A percentile compares a stretch with the other conserved stretches of the same genome.
phyloP scores from a whole-genome alignment of 768 basidiomycete species.

The Floccularia luteovirens region DNA sequence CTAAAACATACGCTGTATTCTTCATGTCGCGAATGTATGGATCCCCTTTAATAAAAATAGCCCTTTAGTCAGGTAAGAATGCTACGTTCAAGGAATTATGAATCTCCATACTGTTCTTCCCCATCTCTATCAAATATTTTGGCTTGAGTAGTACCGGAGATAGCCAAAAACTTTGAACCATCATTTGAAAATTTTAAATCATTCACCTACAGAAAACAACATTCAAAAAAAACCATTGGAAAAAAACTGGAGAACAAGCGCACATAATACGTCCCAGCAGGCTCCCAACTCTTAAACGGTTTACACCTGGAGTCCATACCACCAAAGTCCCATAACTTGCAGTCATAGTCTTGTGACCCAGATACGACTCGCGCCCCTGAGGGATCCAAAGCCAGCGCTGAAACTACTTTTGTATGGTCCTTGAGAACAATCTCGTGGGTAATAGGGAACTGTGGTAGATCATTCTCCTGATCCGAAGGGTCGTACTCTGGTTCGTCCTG shows the following conservation, averaged over 20 bases:
- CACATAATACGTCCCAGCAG: conserved; percentile 89
- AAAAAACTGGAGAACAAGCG: conserved; percentile 16
- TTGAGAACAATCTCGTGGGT: conserved; percentile 90
- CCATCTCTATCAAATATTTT: conserved; percentile 91
- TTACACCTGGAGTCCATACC: conserved; percentile 89
- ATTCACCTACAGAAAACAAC: conserved; percentile 54
- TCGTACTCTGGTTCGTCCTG: conserved; percentile 50
- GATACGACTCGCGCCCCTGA: conserved; percentile 88
- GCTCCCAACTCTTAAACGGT: conserved; percentile 97
- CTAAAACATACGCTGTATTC: conserved; percentile 80
- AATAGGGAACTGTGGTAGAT: conserved; percentile 65
- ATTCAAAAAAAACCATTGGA: not conserved
- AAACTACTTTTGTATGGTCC: conserved; percentile 94
- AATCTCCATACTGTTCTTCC: conserved; percentile 77
- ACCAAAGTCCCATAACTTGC: conserved; percentile 98
- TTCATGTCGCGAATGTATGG: conserved; percentile 99
- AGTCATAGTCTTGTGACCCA: conserved; percentile 96
- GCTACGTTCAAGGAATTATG: conserved; percentile 16
- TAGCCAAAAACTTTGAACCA: conserved; percentile 77
- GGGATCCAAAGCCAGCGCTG: conserved; percentile 87
- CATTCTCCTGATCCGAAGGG: conserved; percentile 43
- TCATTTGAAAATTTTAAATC: conserved; percentile 87
- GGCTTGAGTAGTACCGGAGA: conserved; percentile 83
- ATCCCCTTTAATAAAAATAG: conserved; percentile 88
- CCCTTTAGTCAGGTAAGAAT: conserved; percentile 53